Evolutionary conservation across 1,139 yeast genomes (phyloP), one percentile per base, ranked within the genome.

Genomic region (Scheffersomyces cryptocercus): DNA sequence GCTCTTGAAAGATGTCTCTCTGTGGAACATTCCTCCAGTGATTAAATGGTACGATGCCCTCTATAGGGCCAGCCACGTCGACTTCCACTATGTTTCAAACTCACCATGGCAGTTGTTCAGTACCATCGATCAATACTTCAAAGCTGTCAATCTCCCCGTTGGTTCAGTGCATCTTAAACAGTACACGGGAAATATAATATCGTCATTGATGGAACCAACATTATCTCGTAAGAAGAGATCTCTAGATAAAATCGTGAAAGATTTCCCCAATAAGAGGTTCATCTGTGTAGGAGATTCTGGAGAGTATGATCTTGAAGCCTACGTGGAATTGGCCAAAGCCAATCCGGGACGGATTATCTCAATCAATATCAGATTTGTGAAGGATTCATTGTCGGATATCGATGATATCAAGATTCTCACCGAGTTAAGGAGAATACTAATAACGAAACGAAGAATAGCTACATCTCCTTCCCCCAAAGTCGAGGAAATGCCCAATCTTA

Each of bases 281-380:
- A 74, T 93, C 15, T 72, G 96, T 44, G 77, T 93, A 24, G 99
- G 99, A 15, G 99, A 95, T 62, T 85, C 97, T 2, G 98, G 99
- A 1, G 99, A 95, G 60, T 84, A 85, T 50, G 99, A 95, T 65
- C 70, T 93, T 38, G 99, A 95, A 58, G 96, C 98, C 0, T 95
- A 93, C 59, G 77, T 82, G 5, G 86, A 85, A 33, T 67, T 89
- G 32, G 89, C 96, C 0, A 64, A 68, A 32, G 54, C 62, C 28
- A 81, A 70, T 54, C 95, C 96, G 0, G 67, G 71, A 5, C 85
- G 81, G 51, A 73, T 93, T 0, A 52, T 77, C 28, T 95, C 87
- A 0, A 88, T 95, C 5, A 90, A 83, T 61, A 87, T 95, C 36
- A 72, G 99, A 42, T 86, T 86, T 41, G 90, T 95, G 13, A 81